Evolutionary conservation across 108 stramenopile species (phyloP).

Genomic region (Asterionellopsis glacialis): DNA sequence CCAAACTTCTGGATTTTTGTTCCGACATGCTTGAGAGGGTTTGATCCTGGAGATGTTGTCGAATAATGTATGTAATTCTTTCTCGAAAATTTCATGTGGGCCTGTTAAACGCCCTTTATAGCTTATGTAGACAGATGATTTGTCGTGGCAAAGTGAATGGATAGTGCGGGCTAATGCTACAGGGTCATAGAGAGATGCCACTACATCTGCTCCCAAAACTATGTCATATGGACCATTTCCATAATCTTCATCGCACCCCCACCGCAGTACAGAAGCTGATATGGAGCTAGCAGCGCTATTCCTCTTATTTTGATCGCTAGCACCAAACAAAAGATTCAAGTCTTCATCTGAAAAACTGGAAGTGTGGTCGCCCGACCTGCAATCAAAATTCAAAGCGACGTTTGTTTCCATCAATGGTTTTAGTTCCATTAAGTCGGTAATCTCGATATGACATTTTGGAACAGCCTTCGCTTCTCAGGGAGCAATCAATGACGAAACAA

Average conservation of each 20-base stretch:
- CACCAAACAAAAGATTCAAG: constrained; percentile 1
- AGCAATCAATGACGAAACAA: too few relatives aligned
- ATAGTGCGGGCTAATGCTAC: constrained; percentile 61
- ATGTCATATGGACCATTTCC: constrained; percentile 45
- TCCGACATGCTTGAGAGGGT: constrained; percentile 24
- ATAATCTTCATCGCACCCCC: constrained; percentile 42
- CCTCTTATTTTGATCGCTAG: background rate
- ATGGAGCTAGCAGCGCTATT: constrained; percentile 10
- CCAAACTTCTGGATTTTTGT: constrained; percentile 63
- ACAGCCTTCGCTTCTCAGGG: constrained; percentile 9
- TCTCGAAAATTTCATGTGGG: constrained; percentile 52
- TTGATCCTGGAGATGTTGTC: constrained; percentile 24
- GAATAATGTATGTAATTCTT: constrained; percentile 46
- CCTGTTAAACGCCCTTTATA: constrained; percentile 47
- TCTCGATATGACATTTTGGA: constrained; percentile 32
- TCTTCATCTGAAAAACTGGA: constrained; percentile 2
- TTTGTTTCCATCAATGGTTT: constrained; percentile 54
- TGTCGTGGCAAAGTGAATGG: constrained; percentile 41
- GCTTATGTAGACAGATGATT: constrained; percentile 57
- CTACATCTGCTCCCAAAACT: constrained; percentile 77
- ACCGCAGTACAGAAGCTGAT: constrained; percentile 38
- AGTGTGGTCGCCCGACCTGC: too few relatives aligned
- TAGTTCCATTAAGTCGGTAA: constrained; percentile 71
- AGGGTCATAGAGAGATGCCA: constrained; percentile 71
- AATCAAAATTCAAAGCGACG: constrained; percentile 29